Base-by-base conservation (phyloP, 495 filamentous ascomycete species). In the Schizothecium vesticola region DNA sequence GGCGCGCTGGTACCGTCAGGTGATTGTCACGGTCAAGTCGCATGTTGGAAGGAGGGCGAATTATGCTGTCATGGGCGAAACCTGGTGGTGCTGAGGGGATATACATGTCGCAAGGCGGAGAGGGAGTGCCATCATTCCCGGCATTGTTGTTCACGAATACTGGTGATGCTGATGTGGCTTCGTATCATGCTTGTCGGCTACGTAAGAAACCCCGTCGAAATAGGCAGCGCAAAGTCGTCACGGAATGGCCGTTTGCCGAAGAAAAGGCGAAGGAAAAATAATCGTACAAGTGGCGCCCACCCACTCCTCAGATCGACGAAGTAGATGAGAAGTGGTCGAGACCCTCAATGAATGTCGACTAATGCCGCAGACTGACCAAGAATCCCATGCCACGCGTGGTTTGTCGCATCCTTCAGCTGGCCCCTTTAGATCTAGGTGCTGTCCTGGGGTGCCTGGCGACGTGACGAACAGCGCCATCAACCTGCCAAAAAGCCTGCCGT, bases 271-370 rank as follows among this genome's bases (percentile, higher is more conserved):
- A 63, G 69, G 70, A 69, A 72, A 73, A 65, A 75, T 78, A 77
- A 75, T 77, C 70, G 76, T 78, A 78, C 76, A 78, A 70, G 70
- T 66, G 74, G 74, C 75, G 66, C 59, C 71, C 70, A 73, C 70
- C 73, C 69, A 69, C 72, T 74, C 74, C 73, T 75, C 76, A 72
- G 72, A 24, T 60, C 63, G 67, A 65, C 69, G 63, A 69, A 67
- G 69, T 31, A 66, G 67, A 70, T 28, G 69, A 67, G 58, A 59
- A 56, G 68, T 68, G 70, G 70, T 69, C 70, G 68, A 61, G 62
- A 69, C 71, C 55, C 71, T 61, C 62, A 66, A 68, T 63, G 67
- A 72, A 69, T 69, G 76, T 77, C 76, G 76, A 74, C 75, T 68
- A 68, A 64, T 74, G 75, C 72, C 68, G 76, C 73, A 75, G 68